Evolutionary conservation across 2,329 filamentous ascomycete genomes (phyloP).

Genomic region (Fusarium sororula): DNA sequence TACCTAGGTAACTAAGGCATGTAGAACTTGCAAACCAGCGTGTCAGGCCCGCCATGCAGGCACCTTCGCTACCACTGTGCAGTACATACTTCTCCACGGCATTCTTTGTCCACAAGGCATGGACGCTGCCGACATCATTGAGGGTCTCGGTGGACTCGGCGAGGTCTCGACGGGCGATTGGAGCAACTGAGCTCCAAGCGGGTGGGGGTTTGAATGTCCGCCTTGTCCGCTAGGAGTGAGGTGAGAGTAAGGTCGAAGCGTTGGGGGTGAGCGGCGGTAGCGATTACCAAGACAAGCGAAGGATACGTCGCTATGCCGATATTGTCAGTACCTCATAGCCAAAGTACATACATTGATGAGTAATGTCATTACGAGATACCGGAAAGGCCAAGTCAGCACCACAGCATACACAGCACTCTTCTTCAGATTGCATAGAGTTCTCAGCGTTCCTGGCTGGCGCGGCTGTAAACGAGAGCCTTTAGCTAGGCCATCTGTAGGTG

Average conservation of each 20-base stretch:
- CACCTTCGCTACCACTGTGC: neutral
- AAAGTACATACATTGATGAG: neutral
- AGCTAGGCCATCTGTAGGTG: constrained; percentile 7
- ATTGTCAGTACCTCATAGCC: neutral
- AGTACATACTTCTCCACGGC: constrained; percentile 20
- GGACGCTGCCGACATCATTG: constrained; percentile 35
- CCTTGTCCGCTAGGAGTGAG: constrained; percentile 20
- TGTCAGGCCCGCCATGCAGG: neutral
- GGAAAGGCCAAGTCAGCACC: neutral
- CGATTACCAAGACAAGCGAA: constrained; percentile 31
- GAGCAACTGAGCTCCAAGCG: constrained; percentile 15
- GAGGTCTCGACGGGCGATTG: constrained; percentile 26
- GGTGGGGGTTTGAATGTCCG: constrained; percentile 23
- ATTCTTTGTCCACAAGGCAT: constrained; percentile 24
- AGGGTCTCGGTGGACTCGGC: constrained; percentile 37
- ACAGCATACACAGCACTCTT: neutral
- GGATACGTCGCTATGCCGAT: constrained; percentile 13
- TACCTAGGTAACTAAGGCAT: neutral
- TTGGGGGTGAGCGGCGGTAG: constrained; percentile 18
- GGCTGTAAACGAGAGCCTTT: constrained; percentile 23
- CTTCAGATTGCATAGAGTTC: neutral
- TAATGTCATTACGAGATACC: neutral
- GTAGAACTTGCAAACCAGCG: neutral
- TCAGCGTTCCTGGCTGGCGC: constrained; percentile 29
- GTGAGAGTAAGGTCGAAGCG: neutral